Percentiles rank a stretch among this genome's conserved stretches.
These are phyloP conservation scores for Aureobasidium subglaciale DNA, from an alignment of 2,329 filamentous ascomycete species.

Conservation along the genomic window DNA sequence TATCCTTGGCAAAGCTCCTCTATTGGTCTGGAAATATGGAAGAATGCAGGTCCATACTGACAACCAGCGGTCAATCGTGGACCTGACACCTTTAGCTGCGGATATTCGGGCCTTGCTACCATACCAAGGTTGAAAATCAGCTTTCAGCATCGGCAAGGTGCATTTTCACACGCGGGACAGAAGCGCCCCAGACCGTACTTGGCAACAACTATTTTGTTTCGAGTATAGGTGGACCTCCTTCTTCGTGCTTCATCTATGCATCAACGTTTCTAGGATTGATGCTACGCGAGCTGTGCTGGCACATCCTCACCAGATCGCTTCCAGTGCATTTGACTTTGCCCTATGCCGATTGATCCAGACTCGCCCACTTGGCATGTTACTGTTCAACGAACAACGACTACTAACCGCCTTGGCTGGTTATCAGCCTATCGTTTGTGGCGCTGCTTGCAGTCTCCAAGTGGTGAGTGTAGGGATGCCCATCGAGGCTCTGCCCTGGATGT, in stretches of 20 bases:
- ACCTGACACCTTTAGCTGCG: background rate
- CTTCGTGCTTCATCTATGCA: background rate
- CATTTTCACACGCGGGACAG: background rate
- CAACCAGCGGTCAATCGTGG: background rate
- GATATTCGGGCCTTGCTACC: background rate
- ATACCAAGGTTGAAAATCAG: background rate
- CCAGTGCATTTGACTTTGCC: background rate
- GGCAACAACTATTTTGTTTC: constrained; percentile 10
- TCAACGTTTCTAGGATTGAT: background rate
- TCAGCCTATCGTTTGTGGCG: constrained; percentile 8
- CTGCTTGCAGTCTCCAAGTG: background rate
- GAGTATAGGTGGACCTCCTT: background rate
- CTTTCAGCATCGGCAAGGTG: background rate
- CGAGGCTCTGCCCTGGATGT: background rate
- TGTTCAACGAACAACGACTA: background rate
- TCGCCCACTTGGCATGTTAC: background rate
- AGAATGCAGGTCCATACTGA: too few species aligned
- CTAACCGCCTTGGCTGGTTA: constrained; percentile 6
- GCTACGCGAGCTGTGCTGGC: constrained; percentile 5
- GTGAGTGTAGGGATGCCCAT: background rate
- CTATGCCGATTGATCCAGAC: background rate
- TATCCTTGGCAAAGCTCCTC: background rate
- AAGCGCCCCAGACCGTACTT: constrained; percentile 3
- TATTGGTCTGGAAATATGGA: background rate
- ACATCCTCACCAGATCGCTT: background rate